These are phyloP conservation scores for Aureobasidium sp. DNA, from an alignment of 2,329 filamentous ascomycete species.

Conservation along the genomic window DNA sequence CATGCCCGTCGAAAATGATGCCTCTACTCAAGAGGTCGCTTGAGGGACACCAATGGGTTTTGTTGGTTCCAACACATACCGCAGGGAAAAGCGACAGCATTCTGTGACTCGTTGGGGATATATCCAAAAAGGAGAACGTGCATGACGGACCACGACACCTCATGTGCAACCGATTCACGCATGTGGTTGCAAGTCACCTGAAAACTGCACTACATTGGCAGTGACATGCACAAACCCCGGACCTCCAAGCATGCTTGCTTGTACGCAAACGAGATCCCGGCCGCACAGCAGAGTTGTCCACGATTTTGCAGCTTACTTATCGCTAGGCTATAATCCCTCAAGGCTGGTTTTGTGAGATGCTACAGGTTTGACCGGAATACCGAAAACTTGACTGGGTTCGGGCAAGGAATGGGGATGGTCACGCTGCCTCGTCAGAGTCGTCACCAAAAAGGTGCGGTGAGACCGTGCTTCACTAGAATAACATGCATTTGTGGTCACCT, in stretches of 20 bases:
- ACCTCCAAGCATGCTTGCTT: not conserved
- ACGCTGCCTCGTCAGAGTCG: conserved; percentile 10
- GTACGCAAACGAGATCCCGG: conserved; percentile 3
- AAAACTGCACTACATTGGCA: conserved; percentile 2
- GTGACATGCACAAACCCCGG: conserved; percentile 3
- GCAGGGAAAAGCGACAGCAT: not conserved
- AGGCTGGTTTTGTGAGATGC: conserved; percentile 5
- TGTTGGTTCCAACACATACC: not conserved
- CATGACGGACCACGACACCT: not conserved
- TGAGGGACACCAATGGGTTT: not conserved
- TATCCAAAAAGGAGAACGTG: not conserved
- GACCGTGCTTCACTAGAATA: conserved; percentile 2
- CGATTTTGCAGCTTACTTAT: not conserved
- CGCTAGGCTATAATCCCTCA: not conserved
- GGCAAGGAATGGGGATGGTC: not conserved
- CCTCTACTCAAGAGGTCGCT: not conserved
- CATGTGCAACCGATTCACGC: not conserved
- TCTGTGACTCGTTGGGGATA: not conserved
- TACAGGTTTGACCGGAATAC: not conserved
- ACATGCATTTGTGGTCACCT: conserved; percentile 5
- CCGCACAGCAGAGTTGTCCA: not conserved
- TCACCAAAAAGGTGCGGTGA: conserved; percentile 4
- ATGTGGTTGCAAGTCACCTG: not conserved
- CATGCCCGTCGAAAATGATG: not conserved
- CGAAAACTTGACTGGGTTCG: not conserved